Conservation (phyloP, 345 rosid genomes). For the Populus nigra region DNA sequence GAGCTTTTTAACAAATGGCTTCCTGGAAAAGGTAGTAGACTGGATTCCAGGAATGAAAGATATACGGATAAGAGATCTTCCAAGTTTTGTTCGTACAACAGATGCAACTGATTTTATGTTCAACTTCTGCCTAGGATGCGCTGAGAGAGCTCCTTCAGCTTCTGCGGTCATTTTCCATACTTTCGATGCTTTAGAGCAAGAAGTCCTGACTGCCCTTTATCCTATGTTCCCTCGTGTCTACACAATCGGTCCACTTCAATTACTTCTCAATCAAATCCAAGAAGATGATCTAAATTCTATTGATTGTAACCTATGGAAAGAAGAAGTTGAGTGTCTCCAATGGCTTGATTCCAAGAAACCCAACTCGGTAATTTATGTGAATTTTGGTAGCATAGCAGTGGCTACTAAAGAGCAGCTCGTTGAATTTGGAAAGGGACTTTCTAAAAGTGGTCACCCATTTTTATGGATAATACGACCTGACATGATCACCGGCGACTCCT, state of each 20-base stretch:
- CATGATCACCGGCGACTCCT: not conserved
- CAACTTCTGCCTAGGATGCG: not conserved
- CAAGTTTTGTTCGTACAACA: not conserved
- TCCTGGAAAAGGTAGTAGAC: not conserved
- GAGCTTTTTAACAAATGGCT: conserved; percentile 1
- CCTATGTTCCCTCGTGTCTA: not conserved
- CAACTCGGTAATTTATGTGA: not conserved
- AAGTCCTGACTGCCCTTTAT: not conserved
- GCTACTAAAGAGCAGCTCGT: not conserved
- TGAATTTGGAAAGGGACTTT: not conserved
- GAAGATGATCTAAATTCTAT: not conserved
- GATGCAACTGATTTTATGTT: not conserved
- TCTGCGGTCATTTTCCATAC: conserved; percentile 5
- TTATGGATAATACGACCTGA: not conserved
- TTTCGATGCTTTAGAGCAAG: conserved; percentile 5
- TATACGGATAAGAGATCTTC: not conserved
- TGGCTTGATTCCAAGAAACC: not conserved
- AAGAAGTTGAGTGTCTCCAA: not conserved
- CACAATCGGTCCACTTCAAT: conserved; percentile 6
- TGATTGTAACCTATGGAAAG: conserved; percentile 1
- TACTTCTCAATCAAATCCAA: not conserved
- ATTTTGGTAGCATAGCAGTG: not conserved
- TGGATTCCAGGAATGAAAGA: conserved; percentile 8
- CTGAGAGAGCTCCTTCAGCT: not conserved
- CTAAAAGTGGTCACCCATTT: not conserved